Conservation (phyloP, 306 rosid genomes). For the Acacia crassicarpa region DNA sequence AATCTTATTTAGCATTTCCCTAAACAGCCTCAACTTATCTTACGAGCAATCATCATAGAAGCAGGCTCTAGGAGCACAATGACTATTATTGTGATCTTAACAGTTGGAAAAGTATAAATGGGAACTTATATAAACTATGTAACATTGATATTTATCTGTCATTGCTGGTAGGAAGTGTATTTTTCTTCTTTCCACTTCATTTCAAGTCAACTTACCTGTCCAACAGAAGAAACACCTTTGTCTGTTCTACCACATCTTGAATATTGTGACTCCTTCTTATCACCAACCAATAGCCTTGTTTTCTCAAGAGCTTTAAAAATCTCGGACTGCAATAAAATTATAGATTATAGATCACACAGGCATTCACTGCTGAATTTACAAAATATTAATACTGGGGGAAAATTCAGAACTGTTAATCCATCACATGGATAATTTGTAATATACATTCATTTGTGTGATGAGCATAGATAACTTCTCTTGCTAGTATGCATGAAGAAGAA, state of each 20-base stretch:
- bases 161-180: constrained; percentile 13
- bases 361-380: background rate
- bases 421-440: background rate
- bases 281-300: constrained; percentile 75
- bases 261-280: constrained; percentile 82
- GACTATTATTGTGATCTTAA: background rate
- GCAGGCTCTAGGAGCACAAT: constrained; percentile 1
- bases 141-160: constrained; percentile 20
- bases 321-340: constrained; percentile 69
- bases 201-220: constrained; percentile 71
- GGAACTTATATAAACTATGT: constrained; percentile 6
- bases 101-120: constrained; percentile 18
- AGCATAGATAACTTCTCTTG: constrained; percentile 30
- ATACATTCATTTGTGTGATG: constrained; percentile 9
- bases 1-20: background rate
- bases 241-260: constrained; percentile 98
- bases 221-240: constrained; percentile 93
- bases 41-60: constrained; percentile 5
- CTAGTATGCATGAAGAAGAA: constrained; percentile 23
- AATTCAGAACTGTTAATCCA: constrained; percentile 17
- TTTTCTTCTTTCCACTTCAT: background rate
- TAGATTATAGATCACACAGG: constrained; percentile 25
- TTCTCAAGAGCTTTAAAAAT: constrained; percentile 74
- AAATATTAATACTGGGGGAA: constrained; percentile 2
- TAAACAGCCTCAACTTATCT: constrained; percentile 10